phyloP scores from a whole-genome alignment of 192 early-diverging fungal species.

The Geranomyces michiganensis region DNA sequence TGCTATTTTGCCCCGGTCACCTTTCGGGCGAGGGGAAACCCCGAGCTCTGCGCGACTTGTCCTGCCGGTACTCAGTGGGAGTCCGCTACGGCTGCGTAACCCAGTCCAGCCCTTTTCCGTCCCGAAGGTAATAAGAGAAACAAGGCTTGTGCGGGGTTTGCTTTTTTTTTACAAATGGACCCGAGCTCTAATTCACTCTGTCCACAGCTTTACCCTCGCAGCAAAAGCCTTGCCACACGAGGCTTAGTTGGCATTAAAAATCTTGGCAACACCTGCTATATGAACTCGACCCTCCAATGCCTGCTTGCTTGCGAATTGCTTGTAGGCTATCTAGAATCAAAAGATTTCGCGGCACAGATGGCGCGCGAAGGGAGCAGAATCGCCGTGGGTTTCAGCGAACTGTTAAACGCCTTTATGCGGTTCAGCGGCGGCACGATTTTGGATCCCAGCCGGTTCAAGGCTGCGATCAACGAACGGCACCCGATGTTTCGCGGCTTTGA shows the following conservation, averaged over 20 bases:
- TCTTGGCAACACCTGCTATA: constrained; percentile 62
- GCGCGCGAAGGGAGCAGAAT: no score
- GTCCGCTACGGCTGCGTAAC: no score
- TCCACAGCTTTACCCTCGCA: not conserved
- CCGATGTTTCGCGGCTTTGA: constrained; percentile 81
- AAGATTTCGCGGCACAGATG: constrained; percentile 37
- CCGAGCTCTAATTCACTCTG: no score
- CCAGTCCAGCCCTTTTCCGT: no score
- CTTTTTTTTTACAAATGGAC: no score
- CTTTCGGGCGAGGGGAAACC: no score
- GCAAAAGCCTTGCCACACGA: constrained; percentile 1
- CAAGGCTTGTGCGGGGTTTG: no score
- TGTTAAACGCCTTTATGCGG: constrained; percentile 31
- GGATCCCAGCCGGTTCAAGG: constrained; percentile 75
- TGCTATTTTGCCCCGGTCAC: no score
- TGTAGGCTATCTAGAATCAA: constrained; percentile 21
- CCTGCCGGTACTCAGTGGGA: no score
- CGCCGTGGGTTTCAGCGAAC: constrained; percentile 12
- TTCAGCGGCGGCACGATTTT: constrained; percentile 42
- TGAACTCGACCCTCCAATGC: constrained; percentile 63
- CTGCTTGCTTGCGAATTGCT: constrained; percentile 46
- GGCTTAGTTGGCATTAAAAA: constrained; percentile 49
- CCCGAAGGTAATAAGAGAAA: no score
- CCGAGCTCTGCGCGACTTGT: no score
- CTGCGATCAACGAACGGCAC: constrained; percentile 71